Evolutionary conservation across 2,329 filamentous ascomycete species (phyloP), one percentile per base, ranked within the genome.

Genomic region (Calonectria fujianensis): DNA sequence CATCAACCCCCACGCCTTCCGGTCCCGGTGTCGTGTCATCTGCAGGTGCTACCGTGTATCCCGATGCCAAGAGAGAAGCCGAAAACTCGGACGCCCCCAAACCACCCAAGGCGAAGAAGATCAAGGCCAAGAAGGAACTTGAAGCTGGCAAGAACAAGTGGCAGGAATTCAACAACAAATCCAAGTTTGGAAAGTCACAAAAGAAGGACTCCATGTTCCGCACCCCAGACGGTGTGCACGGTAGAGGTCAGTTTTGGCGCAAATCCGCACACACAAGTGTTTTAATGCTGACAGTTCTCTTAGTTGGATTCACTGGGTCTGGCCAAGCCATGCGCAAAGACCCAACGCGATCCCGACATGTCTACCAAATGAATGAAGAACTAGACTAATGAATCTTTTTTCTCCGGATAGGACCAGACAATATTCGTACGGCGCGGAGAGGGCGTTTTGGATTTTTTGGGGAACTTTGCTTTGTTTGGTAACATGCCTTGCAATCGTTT

Each of bases 151-250:
- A 98, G 88, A 94, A 88, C 82, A 98, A 97, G 83, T 99, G 97
- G 97, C 94, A 98, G 83, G 95, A 97, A 77, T 99, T 98, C 85
- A 94, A 93, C 78, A 89, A 90, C 82, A 98, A 97, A 84, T 91
- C 90, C 61, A 96, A 95, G 83, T 88, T 92, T 77, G 91, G 89
- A 77, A 94, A 93, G 84, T 78, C 86, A 6, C 86, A 87, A 52
- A 96, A 96, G 87, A 98, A 98, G 86, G 95, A 98, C 64, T 98
- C 95, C 89, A 98, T 98, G 96, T 98, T 98, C 84, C 93, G 96
- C 61, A 98, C 96, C 3, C 95, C 96, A 0, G 96, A 98, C 39
- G 93, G 95, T 75, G 91, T 97, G 31, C 91, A 95, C 81, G 96
- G 94, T 73, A 92, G 96, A 94, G 96, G 96, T 98, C 87, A 79